Conservation (phyloP, 2,329 filamentous ascomycete genomes). For the Trichoderma asperellum region DNA sequence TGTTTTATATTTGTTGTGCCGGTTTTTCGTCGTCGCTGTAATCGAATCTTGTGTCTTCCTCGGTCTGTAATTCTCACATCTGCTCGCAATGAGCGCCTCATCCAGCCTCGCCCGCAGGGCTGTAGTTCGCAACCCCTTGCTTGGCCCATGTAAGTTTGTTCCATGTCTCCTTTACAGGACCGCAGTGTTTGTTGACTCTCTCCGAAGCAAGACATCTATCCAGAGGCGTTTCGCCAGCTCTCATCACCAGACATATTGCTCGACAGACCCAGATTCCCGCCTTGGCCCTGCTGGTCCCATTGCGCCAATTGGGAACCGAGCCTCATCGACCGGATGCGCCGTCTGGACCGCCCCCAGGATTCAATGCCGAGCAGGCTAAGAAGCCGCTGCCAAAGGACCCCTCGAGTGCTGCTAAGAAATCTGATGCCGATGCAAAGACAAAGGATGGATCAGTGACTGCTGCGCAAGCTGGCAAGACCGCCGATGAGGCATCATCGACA, state of each 20-base stretch:
- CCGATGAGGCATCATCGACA: slow-evolving; percentile 53
- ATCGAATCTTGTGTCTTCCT: neutral
- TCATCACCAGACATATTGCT: slow-evolving; percentile 52
- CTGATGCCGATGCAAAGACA: slow-evolving; percentile 36
- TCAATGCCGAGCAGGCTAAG: slow-evolving; percentile 88
- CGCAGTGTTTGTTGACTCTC: slow-evolving; percentile 1
- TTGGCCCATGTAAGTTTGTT: slow-evolving; percentile 50
- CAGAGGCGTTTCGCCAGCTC: slow-evolving; percentile 51
- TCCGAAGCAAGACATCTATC: slow-evolving; percentile 52
- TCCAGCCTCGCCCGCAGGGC: slow-evolving; percentile 60
- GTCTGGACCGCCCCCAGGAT: slow-evolving; percentile 79
- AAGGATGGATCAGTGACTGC: slow-evolving; percentile 34
- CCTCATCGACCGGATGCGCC: slow-evolving; percentile 57
- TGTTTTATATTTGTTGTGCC: neutral
- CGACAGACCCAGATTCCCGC: slow-evolving; percentile 54
- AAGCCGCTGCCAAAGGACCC: slow-evolving; percentile 71
- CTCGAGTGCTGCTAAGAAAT: slow-evolving; percentile 40
- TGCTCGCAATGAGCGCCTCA: slow-evolving; percentile 57
- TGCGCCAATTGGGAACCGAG: slow-evolving; percentile 62
- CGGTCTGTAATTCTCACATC: neutral
- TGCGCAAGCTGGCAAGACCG: slow-evolving; percentile 44
- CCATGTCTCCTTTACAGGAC: slow-evolving; percentile 16
- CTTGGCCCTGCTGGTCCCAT: slow-evolving; percentile 60
- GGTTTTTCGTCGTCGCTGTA: neutral
- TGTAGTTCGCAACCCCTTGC: slow-evolving; percentile 56